Percentiles rank a stretch among this genome's conserved stretches.
Evolutionary conservation across 306 rosid genomes (phyloP).

Genomic region (Lathyrus sativus): DNA sequence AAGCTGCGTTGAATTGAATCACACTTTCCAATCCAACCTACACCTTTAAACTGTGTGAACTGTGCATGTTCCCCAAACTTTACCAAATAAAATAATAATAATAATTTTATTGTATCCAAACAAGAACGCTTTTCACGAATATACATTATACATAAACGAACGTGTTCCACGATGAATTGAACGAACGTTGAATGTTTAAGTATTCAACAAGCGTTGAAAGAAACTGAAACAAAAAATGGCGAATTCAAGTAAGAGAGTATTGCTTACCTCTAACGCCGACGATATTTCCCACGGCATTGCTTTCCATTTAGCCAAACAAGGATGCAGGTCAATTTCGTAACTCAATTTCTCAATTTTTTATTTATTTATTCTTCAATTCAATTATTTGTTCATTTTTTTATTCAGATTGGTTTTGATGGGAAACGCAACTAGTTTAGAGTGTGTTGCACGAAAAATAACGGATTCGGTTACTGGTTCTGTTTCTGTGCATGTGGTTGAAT

Average conservation of each 20-base stretch:
- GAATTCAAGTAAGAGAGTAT: slow-evolving; percentile 51
- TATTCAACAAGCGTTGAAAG: not conserved
- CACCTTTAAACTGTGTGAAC: not conserved
- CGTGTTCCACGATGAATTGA: not conserved
- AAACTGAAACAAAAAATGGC: slow-evolving; percentile 11
- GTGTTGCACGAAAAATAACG: slow-evolving; percentile 41
- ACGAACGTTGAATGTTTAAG: not conserved
- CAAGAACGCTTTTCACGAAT: no score
- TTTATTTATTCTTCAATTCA: not conserved
- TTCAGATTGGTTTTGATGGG: slow-evolving; percentile 83
- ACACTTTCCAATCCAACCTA: not conserved
- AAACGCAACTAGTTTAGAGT: slow-evolving; percentile 45
- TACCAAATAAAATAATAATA: no score
- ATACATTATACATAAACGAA: no score
- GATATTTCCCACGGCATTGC: slow-evolving; percentile 65
- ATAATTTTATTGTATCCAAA: no score
- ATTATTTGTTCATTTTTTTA: not conserved
- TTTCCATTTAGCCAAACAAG: slow-evolving; percentile 70
- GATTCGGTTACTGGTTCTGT: slow-evolving; percentile 34
- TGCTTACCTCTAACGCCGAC: slow-evolving; percentile 73
- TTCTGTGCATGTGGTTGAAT: slow-evolving; percentile 54
- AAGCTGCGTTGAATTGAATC: no score
- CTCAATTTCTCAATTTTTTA: not conserved
- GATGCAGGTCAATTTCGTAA: slow-evolving; percentile 63
- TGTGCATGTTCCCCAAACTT: not conserved